phyloP scores from a whole-genome alignment of 78 protist species.

The Monocercomonoides exilis region DNA sequence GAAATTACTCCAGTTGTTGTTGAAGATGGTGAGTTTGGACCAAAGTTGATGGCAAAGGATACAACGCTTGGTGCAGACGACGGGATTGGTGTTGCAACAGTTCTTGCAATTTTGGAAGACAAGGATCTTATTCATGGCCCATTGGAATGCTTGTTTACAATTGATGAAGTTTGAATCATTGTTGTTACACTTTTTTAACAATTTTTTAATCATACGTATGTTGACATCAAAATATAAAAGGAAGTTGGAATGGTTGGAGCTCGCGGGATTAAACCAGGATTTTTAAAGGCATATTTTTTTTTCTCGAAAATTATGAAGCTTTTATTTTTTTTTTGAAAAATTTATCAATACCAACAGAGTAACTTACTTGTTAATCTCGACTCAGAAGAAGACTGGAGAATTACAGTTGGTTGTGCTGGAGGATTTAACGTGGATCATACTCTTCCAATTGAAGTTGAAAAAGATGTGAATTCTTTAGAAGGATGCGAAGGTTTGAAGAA shows the following conservation, averaged over 20 bases:
- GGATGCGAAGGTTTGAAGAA: neutral
- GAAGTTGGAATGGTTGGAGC: slow-evolving; percentile 31
- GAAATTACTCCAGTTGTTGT: neutral
- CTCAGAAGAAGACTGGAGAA: slow-evolving; percentile 13
- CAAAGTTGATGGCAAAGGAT: slow-evolving; percentile 19
- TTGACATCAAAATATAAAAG: too few relatives aligned
- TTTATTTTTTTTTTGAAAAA: too few relatives aligned
- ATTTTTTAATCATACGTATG: too few relatives aligned
- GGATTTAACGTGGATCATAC: slow-evolving; percentile 12
- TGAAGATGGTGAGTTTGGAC: neutral
- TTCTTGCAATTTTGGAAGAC: slow-evolving; percentile 30
- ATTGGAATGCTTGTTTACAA: slow-evolving; percentile 35
- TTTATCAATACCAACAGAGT: neutral
- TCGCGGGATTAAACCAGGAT: neutral
- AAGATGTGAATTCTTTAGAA: slow-evolving; percentile 8
- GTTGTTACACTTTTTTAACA: neutral
- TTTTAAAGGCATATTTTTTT: neutral
- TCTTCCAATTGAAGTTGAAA: neutral
- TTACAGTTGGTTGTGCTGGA: slow-evolving; percentile 37
- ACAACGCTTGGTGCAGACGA: slow-evolving; percentile 52
- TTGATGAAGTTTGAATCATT: slow-evolving; percentile 26
- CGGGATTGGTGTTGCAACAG: slow-evolving; percentile 41
- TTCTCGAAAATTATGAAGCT: too few relatives aligned
- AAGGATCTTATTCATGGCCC: slow-evolving; percentile 29
- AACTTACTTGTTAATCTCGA: slow-evolving; percentile 28